A percentile compares a stretch with the other conserved stretches of the same genome.
phyloP scores from a whole-genome alignment of 2,329 filamentous ascomycete genomes.

The Epichloe typhina region DNA sequence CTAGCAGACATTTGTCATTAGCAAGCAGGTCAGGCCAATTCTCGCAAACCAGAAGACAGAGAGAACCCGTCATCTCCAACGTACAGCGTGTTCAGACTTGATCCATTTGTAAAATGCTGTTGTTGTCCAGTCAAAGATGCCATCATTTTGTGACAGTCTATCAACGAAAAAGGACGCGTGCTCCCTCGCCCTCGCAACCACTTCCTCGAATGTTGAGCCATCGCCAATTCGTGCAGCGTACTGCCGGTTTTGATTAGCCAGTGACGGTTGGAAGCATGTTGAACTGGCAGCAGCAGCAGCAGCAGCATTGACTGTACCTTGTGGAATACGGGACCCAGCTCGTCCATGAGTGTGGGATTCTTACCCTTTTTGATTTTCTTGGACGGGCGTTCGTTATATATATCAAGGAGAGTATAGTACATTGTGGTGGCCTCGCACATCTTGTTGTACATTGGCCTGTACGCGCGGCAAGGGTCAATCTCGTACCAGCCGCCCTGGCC shows the following conservation, averaged over 20 bases:
- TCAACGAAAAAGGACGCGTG: constrained; percentile 39
- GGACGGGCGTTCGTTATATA: constrained; percentile 29
- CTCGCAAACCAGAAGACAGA: neutral
- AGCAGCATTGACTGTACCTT: constrained; percentile 5
- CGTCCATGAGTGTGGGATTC: constrained; percentile 17
- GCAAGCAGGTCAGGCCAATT: neutral
- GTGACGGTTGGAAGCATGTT: neutral
- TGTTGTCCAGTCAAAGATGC: constrained; percentile 25
- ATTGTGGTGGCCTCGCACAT: constrained; percentile 52
- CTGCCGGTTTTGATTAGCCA: constrained; percentile 14
- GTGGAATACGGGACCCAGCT: constrained; percentile 20
- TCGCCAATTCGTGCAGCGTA: constrained; percentile 41
- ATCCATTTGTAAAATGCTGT: constrained; percentile 40
- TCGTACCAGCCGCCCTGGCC: constrained; percentile 53
- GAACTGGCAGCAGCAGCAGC: neutral
- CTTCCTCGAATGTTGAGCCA: constrained; percentile 37
- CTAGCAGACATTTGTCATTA: constrained; percentile 8
- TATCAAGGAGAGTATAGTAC: constrained; percentile 48
- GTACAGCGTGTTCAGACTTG: constrained; percentile 25
- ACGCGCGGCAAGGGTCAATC: constrained; percentile 44
- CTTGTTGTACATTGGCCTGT: constrained; percentile 40
- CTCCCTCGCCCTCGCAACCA: constrained; percentile 30
- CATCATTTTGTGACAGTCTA: constrained; percentile 32
- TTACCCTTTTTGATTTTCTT: constrained; percentile 18
- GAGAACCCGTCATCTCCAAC: constrained; percentile 4